Base-by-base conservation (phyloP, 2,329 filamentous ascomycete species). In the Colletotrichum somersetense region DNA sequence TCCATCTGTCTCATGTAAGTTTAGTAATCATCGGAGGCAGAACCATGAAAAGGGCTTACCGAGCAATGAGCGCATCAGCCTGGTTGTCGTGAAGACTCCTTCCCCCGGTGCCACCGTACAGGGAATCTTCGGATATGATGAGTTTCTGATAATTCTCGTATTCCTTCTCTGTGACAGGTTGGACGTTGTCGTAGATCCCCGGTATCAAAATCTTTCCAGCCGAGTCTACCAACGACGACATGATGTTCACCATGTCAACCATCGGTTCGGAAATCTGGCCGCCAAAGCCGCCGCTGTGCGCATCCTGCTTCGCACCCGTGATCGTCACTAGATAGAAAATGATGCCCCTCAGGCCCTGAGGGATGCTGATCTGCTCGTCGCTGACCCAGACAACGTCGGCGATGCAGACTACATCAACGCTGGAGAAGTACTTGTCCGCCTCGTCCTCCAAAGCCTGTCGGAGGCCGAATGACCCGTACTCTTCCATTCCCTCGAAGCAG, bases 401-500 rank as follows among this genome's bases (percentile, higher is more conserved):
- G 80, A 99, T 99, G 85, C 96, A 99, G 73, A 98, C 94, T 7
- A 95, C 96, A 76, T 99, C 96, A 46, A 95, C 91, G 78, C 97
- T 95, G 79, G 94, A 94, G 86, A 99, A 99, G 87, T 91, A 98
- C 78, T 93, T 92, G 85, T 96, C 93, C 76, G 93, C 95, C 85
- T 99, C 96, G 58, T 89, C 91, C 76, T 92, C 88, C 83, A 99
- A 97, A 76, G 98, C 93, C 77, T 97, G 95, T 79, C 98, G 96
- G 66, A 99, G 88, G 42, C 96, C 96, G 81, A 98, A 96, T 0
- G 95, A 98, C 62, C 96, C 96, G 81, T 97, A 97, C 85, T 99
- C 96, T 85, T 99, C 96, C 96, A 99, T 99, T 59, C 96, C 96
- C 87, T 99, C 96, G 78, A 99, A 98, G 87, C 96, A 99, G 93